Conservation (phyloP, 1,284 basidiomycete species). For the Malassezia vespertilionis region DNA sequence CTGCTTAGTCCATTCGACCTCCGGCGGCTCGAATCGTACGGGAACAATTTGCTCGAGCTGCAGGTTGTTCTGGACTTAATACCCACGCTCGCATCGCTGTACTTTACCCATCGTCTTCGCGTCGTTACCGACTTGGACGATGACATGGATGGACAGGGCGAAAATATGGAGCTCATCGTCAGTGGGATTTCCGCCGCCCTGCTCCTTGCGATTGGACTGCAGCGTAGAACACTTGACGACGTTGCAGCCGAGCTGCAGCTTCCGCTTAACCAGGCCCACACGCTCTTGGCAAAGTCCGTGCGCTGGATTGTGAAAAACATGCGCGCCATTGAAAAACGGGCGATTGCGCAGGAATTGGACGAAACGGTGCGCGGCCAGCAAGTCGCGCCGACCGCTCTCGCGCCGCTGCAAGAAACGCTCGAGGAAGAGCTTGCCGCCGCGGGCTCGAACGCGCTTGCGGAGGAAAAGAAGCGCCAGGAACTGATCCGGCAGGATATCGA, state of each 20-base stretch:
- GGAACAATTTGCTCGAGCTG: slow-evolving; percentile 90
- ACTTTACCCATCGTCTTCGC: slow-evolving; percentile 58
- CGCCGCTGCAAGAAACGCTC: slow-evolving; percentile 25
- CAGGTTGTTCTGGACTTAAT: slow-evolving; percentile 88
- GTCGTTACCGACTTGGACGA: slow-evolving; percentile 21
- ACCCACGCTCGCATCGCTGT: slow-evolving; percentile 66
- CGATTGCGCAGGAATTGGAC: slow-evolving; percentile 22
- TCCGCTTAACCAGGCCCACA: slow-evolving; percentile 74
- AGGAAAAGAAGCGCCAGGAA: slow-evolving; percentile 12
- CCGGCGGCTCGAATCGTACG: slow-evolving; percentile 88
- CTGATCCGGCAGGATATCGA: slow-evolving; percentile 16
- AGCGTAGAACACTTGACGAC: slow-evolving; percentile 81
- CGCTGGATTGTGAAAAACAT: slow-evolving; percentile 72
- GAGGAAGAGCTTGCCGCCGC: slow-evolving; percentile 30
- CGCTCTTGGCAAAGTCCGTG: slow-evolving; percentile 81
- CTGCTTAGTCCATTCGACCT: slow-evolving; percentile 83
- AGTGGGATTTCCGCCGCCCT: slow-evolving; percentile 34
- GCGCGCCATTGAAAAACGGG: slow-evolving; percentile 63
- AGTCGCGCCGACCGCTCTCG: slow-evolving; percentile 12
- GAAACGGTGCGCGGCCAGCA: slow-evolving; percentile 6
- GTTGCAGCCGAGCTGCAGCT: slow-evolving; percentile 55
- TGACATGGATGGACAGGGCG: slow-evolving; percentile 15
- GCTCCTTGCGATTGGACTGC: slow-evolving; percentile 64
- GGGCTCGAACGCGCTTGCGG: slow-evolving; percentile 22
- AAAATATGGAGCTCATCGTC: slow-evolving; percentile 22